Evolutionary conservation across 2,329 filamentous ascomycete species (phyloP).

Genomic region (Pseudocercospora ulei): DNA sequence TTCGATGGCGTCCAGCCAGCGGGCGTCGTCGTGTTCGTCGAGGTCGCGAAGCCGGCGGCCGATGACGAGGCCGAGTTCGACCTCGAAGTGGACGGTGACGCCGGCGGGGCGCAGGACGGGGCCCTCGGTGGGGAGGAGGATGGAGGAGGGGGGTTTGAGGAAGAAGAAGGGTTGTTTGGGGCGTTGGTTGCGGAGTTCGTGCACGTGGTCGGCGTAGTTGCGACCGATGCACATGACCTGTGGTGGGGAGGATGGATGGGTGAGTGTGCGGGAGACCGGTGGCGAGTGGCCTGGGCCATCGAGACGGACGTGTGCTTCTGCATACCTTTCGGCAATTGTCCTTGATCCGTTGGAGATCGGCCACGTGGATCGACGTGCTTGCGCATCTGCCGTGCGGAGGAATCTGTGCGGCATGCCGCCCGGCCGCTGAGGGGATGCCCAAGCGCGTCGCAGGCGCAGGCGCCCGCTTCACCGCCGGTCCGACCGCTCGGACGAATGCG

Average conservation of each 20-base stretch:
- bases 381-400: no score
- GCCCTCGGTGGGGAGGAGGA: constrained; percentile 67
- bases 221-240: constrained; percentile 86
- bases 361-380: constrained; percentile 18
- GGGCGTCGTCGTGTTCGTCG: constrained; percentile 59
- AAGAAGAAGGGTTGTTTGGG: constrained; percentile 99
- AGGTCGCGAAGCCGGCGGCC: constrained; percentile 71
- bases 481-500: no score
- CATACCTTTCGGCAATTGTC: constrained; percentile 43
- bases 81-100: constrained; percentile 83
- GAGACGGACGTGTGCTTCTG: no score
- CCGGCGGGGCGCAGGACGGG: constrained; percentile 74
- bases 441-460: no score
- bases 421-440: no score
- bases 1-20: constrained; percentile 72
- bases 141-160: constrained; percentile 82
- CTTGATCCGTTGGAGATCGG: constrained; percentile 31
- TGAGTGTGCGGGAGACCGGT: background rate
- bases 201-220: constrained; percentile 95
- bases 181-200: constrained; percentile 74
- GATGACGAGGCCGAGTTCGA: constrained; percentile 84
- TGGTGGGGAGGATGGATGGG: background rate
- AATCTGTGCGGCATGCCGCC: no score
- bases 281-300: background rate
- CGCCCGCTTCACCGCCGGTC: no score